phyloP scores from a whole-genome alignment of 2,329 filamentous ascomycete genomes.

The Rhynchosporium graminicola region DNA sequence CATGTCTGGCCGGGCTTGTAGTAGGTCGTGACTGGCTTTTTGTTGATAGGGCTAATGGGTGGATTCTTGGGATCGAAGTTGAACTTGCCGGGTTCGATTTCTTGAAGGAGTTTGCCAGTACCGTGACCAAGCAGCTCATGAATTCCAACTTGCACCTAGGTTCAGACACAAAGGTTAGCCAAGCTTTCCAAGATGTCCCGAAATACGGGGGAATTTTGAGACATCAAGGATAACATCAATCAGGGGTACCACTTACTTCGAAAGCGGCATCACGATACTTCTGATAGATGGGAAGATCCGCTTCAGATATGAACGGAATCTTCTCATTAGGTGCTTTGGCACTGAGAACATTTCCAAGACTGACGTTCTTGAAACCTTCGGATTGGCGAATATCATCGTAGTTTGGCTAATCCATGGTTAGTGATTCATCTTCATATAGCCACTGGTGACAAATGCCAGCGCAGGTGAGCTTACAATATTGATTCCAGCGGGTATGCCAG shows the following conservation, averaged over 20 bases:
- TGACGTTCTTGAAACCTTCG: conserved; percentile 91
- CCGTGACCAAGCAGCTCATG: conserved; percentile 89
- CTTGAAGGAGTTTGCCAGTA: conserved; percentile 90
- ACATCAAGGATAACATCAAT: background rate
- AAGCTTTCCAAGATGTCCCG: background rate
- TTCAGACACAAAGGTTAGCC: background rate
- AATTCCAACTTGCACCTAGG: conserved; percentile 80
- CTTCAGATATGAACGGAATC: conserved; percentile 82
- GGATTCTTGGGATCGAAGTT: conserved; percentile 87
- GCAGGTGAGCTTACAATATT: conserved; percentile 49
- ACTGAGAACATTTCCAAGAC: conserved; percentile 86
- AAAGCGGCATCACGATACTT: conserved; percentile 86
- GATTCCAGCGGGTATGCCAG: conserved; percentile 66
- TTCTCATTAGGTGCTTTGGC: conserved; percentile 92
- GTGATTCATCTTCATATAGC: background rate
- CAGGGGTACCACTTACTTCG: conserved; percentile 50
- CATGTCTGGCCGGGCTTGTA: conserved; percentile 96
- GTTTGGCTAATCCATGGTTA: conserved; percentile 49
- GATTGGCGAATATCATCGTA: conserved; percentile 79
- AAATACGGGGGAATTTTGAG: background rate
- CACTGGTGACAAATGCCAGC: background rate
- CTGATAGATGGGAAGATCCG: conserved; percentile 76
- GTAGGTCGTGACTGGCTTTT: conserved; percentile 78
- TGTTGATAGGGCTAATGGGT: conserved; percentile 76
- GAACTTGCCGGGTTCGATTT: conserved; percentile 76